These are phyloP conservation scores for Candida methanosorbosa DNA, from an alignment of 805 yeast species.

Conservation along the genomic window DNA sequence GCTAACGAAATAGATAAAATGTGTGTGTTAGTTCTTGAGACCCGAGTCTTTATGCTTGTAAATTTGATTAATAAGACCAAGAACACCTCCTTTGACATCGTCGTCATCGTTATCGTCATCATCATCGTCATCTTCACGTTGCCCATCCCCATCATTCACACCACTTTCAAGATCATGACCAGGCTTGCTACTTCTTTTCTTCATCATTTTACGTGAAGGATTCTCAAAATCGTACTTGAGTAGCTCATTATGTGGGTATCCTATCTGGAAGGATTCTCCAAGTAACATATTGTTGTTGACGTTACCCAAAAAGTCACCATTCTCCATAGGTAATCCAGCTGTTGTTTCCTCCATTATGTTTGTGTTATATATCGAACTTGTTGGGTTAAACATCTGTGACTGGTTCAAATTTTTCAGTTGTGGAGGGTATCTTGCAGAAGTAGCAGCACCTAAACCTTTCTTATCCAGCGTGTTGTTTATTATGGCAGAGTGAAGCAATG, in stretches of 20 bases:
- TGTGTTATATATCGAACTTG: constrained; percentile 9
- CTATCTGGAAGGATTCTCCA: constrained; percentile 37
- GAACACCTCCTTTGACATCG: constrained; percentile 29
- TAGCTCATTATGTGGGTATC: constrained; percentile 22
- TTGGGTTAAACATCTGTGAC: not conserved
- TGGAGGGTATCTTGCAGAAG: constrained; percentile 14
- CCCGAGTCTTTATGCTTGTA: constrained; percentile 42
- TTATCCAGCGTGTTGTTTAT: constrained; percentile 11
- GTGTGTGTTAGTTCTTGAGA: too few relatives aligned
- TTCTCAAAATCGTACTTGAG: constrained; percentile 6
- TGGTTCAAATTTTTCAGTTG: constrained; percentile 8
- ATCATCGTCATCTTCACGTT: constrained; percentile 26
- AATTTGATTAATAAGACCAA: constrained; percentile 72
- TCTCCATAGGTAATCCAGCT: constrained; percentile 14
- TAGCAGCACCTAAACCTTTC: constrained; percentile 4
- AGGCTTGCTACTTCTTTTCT: not conserved
- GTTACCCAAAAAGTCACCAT: constrained; percentile 11
- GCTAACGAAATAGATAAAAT: not conserved
- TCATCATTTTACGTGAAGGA: not conserved
- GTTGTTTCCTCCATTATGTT: constrained; percentile 19
- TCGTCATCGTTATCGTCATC: constrained; percentile 6
- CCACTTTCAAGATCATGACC: constrained; percentile 9
- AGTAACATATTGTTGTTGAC: constrained; percentile 23
- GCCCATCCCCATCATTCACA: constrained; percentile 9
- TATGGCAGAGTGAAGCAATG: constrained; percentile 14